Evolutionary conservation across 768 basidiomycete species (phyloP), one percentile per base, ranked within the genome.

Genomic region (Amanita rubescens): DNA sequence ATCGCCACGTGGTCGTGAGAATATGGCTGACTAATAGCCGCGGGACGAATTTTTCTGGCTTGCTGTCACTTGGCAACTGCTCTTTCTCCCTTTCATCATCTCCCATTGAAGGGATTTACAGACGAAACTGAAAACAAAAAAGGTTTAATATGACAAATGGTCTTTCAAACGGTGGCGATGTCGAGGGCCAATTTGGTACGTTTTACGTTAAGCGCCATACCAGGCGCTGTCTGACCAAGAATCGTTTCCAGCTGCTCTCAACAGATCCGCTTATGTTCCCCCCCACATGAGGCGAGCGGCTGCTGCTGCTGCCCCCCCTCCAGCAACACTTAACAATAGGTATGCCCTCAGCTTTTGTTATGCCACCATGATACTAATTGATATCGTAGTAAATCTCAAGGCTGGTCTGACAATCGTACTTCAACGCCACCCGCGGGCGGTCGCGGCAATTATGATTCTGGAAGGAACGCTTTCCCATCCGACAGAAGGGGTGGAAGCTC

Each of bases 261-360:
- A 77, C 63, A 87, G 82, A 78, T 79, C 85, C 65, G 79, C 90
- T 57, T 93, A 93, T 76, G 87, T 93, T 65, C 90, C 90, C 61
- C 90, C 90, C 62, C 90, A 92, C 67, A 69, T 90, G 78, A 88
- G 90, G 78, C 87, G 87, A 80, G 85, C 87, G 80, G 82, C 82
- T 69, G 79, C 85, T 61, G 78, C 82, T 63, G 71, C 87, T 77
- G 77, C 79, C 69, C 2, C 43, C 1, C 75, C 82, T 58, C 66
- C 75, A 56, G 61, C 77, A 41, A 37, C 63, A 65, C 55, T 69
- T 56, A 81, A 80, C 67, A n/a, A n/a, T n/a, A 84, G 78, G 86
- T 87, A 66, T 52, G 76, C 57, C 58, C 27, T 58, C n/a, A n/a
- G 47, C 42, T 58, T 17, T 37, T 41, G 43, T 15, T 46, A 48